Evolutionary conservation across 805 yeast genomes (phyloP).

Genomic region (Saturnispora silvae): DNA sequence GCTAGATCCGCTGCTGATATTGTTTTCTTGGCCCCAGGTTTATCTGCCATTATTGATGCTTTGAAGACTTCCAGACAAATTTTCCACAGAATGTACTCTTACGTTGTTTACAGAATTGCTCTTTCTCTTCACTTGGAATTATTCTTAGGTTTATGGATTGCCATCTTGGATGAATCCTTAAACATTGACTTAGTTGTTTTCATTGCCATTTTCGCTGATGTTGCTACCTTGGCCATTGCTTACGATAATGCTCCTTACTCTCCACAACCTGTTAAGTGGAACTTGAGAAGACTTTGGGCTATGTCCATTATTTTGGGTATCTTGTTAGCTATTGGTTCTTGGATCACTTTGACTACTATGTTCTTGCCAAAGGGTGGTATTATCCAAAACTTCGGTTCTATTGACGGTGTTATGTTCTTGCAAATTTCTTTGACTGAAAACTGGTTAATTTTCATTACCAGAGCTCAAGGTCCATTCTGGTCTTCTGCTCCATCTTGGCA

Average conservation of each 20-base stretch:
- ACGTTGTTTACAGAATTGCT: conserved; percentile 97
- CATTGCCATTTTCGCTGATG: conserved; percentile 96
- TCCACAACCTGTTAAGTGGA: conserved; percentile 91
- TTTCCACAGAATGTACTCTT: conserved; percentile 98
- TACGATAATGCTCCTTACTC: conserved; percentile 95
- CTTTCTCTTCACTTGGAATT: conserved; percentile 88
- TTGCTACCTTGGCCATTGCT: conserved; percentile 95
- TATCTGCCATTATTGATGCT: conserved; percentile 90
- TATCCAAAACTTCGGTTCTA: conserved; percentile 89
- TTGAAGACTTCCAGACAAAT: conserved; percentile 91
- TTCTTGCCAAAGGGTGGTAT: conserved; percentile 86
- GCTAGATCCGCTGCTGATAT: conserved; percentile 96
- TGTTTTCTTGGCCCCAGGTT: conserved; percentile 92
- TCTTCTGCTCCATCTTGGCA: conserved; percentile 95
- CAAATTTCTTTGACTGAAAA: conserved; percentile 92
- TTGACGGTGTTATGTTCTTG: conserved; percentile 88
- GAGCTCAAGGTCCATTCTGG: conserved; percentile 99
- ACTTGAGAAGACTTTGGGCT: conserved; percentile 95
- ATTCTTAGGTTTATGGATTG: conserved; percentile 94
- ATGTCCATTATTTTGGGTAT: conserved; percentile 83
- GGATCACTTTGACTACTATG: conserved; percentile 94
- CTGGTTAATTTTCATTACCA: conserved; percentile 94
- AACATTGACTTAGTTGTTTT: conserved; percentile 87
- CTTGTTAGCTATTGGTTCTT: conserved; percentile 81
- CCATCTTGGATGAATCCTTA: conserved; percentile 77